phyloP scores from a whole-genome alignment of 2,329 filamentous ascomycete genomes.

The Colletotrichum shisoi region DNA sequence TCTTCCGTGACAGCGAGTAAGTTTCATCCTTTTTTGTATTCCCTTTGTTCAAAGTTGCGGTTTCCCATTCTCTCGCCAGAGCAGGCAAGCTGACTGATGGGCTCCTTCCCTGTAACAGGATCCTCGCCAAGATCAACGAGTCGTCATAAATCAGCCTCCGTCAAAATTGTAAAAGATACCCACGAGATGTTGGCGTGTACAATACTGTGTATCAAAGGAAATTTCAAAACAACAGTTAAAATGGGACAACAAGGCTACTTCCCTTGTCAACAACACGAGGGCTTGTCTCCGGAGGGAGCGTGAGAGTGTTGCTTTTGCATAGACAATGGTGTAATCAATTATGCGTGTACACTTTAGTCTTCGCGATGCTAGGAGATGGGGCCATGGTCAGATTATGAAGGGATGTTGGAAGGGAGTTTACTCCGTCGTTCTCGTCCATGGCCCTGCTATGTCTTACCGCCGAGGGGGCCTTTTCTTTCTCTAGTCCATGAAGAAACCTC shows the following conservation, averaged over 20 bases:
- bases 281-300: conserved; percentile 4
- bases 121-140: conserved; percentile 99
- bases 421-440: background rate
- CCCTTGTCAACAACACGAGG: background rate
- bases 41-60: background rate
- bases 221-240: conserved; percentile 20
- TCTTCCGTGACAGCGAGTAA: conserved; percentile 98
- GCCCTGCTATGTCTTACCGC: background rate
- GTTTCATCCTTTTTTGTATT: conserved; percentile 53
- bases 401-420: background rate
- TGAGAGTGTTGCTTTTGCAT: conserved; percentile 5
- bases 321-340: conserved; percentile 6
- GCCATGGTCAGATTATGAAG: background rate
- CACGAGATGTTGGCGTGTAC: conserved; percentile 40
- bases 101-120: conserved; percentile 60
- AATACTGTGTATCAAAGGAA: conserved; percentile 47
- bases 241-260: background rate
- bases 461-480: background rate
- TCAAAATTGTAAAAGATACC: conserved; percentile 39
- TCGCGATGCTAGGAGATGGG: background rate
- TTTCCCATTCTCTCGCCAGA: background rate
- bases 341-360: background rate
- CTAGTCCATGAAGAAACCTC: conserved; percentile 18
- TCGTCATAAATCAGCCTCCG: conserved; percentile 49
- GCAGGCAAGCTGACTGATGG: conserved; percentile 30